Conservation (phyloP, 352 stramenopile species). For the Blastocystis sp. region DNA sequence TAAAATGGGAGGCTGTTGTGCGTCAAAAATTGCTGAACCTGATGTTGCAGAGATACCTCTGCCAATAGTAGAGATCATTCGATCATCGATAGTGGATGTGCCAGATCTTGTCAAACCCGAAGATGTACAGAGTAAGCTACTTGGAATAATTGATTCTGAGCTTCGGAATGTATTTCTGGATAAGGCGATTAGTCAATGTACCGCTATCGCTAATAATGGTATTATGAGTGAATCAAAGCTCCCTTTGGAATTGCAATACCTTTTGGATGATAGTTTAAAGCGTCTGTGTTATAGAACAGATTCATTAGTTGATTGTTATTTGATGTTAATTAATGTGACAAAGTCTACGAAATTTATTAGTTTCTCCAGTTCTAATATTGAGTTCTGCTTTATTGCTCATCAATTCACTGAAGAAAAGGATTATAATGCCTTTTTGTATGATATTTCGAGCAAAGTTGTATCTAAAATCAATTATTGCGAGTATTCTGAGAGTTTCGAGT, state of each 20-base stretch:
- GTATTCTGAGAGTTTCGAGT: not conserved
- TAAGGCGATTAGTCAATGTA: not conserved
- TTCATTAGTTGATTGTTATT: slow-evolving; percentile 44
- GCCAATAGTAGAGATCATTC: not conserved
- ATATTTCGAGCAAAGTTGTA: slow-evolving; percentile 8
- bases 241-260: not conserved
- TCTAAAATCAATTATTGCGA: not conserved
- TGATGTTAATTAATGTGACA: slow-evolving; percentile 13
- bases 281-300: not conserved
- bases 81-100: not conserved
- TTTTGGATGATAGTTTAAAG: slow-evolving; percentile 2
- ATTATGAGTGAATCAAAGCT: not conserved
- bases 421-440: slow-evolving; percentile 49
- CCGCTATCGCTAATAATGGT: not conserved
- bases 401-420: slow-evolving; percentile 7
- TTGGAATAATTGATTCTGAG: slow-evolving; percentile 18
- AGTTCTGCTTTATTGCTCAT: slow-evolving; percentile 18
- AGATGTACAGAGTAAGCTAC: not conserved
- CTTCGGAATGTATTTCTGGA: slow-evolving; percentile 4
- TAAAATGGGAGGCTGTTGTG: slow-evolving; percentile 22
- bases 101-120: not conserved
- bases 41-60: not conserved
- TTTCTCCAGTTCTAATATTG: not conserved
- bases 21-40: slow-evolving; percentile 5
- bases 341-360: slow-evolving; percentile 22